These are phyloP conservation scores for Xanthoceras sorbifolium DNA, from an alignment of 345 rosid genomes.

Conservation along the genomic window DNA sequence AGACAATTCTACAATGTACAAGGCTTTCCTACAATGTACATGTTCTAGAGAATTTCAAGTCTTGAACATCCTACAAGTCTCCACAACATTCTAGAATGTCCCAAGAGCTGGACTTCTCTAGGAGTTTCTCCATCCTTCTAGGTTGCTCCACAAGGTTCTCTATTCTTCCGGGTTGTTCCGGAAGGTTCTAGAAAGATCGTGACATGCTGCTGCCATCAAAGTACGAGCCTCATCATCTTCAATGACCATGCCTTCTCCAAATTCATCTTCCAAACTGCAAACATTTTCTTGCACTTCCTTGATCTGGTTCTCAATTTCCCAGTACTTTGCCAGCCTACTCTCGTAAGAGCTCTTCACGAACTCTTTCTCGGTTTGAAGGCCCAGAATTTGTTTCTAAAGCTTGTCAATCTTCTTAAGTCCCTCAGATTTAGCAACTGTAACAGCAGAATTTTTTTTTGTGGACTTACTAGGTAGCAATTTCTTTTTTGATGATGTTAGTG, in stretches of 20 bases:
- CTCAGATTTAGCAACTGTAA: conserved; percentile 52
- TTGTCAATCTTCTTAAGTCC: conserved; percentile 72
- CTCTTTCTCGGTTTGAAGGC: conserved; percentile 87
- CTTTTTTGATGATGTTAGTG: conserved; percentile 49
- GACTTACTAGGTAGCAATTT: conserved; percentile 55
- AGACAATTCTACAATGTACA: too few species aligned
- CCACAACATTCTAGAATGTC: too few species aligned
- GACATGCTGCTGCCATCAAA: conserved; percentile 70
- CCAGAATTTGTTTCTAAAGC: conserved; percentile 77
- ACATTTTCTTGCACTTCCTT: conserved; percentile 68
- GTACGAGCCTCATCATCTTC: conserved; percentile 85
- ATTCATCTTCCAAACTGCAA: conserved; percentile 72
- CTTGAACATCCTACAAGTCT: too few species aligned
- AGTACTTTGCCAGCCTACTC: conserved; percentile 60
- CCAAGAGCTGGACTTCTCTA: too few species aligned
- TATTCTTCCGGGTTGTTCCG: too few species aligned
- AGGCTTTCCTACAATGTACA: too few species aligned
- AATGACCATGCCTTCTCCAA: conserved; percentile 65
- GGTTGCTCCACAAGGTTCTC: too few species aligned
- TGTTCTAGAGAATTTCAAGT: too few species aligned
- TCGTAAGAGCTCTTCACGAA: conserved; percentile 85
- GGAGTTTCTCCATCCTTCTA: too few species aligned
- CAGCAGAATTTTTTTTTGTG: conserved; percentile 21
- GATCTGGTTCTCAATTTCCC: conserved; percentile 73
- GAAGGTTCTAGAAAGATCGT: too few species aligned